A percentile compares a stretch with the other conserved stretches of the same genome.
Evolutionary conservation across 192 early-diverging fungal species (phyloP).

Genomic region (Backusella mclennaniae): DNA sequence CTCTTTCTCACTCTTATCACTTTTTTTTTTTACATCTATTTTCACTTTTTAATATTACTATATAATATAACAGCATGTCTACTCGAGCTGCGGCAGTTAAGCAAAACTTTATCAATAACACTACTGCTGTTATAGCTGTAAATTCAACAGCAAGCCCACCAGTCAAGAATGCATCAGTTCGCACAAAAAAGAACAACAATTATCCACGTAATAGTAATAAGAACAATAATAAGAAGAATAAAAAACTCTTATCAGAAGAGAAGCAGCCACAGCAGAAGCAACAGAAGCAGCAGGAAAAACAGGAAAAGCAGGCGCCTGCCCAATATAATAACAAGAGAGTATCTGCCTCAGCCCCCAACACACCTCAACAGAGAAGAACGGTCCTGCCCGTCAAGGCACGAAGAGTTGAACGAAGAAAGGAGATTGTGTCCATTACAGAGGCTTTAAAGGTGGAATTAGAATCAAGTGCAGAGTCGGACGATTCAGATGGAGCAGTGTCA

Average conservation of each 20-base stretch:
- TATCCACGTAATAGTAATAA: background rate
- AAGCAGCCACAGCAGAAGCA: background rate
- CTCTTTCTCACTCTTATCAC: background rate
- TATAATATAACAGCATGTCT: background rate
- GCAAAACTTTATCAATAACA: background rate
- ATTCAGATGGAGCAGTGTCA: constrained; percentile 30
- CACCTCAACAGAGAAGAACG: constrained; percentile 19
- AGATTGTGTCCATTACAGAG: constrained; percentile 36
- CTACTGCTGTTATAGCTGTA: background rate
- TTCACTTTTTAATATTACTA: background rate
- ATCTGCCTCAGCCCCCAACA: constrained; percentile 11
- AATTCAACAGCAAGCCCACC: background rate
- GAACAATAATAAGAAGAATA: background rate
- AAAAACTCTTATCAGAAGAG: background rate
- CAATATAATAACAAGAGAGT: background rate
- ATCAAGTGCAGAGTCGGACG: constrained; percentile 35
- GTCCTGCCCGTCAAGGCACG: constrained; percentile 40
- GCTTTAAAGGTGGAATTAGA: constrained; percentile 38
- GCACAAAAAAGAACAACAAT: background rate
- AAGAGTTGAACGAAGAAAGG: constrained; percentile 45
- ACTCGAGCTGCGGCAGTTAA: background rate
- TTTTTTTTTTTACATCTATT: background rate
- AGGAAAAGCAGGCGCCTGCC: background rate
- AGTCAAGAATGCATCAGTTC: background rate
- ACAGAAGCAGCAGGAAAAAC: background rate